Evolutionary conservation across 2,329 filamentous ascomycete genomes (phyloP).

Genomic region (Zasmidium citrigriseum): DNA sequence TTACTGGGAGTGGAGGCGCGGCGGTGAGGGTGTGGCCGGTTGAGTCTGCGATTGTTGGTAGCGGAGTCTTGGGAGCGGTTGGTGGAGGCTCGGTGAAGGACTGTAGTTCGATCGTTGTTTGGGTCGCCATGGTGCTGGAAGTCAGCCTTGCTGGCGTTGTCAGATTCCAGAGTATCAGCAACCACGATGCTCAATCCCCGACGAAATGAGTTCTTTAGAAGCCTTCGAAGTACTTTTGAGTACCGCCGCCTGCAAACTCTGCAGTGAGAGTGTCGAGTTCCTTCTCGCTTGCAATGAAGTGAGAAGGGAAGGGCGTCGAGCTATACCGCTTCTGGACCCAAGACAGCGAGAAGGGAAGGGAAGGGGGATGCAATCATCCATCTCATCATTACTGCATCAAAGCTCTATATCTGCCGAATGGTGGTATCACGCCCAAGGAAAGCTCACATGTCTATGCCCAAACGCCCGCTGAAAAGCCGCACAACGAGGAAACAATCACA

Average conservation of each 20-base stretch:
- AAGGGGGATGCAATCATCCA: background rate
- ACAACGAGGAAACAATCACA: background rate
- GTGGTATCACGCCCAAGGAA: background rate
- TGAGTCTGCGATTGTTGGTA: background rate
- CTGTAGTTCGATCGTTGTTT: no score
- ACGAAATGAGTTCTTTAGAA: no score
- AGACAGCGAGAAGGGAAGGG: background rate
- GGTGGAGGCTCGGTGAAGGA: background rate
- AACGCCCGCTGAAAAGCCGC: background rate
- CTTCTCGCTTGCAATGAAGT: background rate
- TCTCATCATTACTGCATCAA: no score
- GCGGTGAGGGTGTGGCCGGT: background rate
- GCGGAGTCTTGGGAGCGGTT: background rate
- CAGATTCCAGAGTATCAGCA: no score
- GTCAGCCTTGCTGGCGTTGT: no score
- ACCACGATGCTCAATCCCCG: no score
- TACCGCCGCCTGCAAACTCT: background rate
- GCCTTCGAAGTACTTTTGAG: background rate
- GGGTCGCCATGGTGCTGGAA: constrained; percentile 1
- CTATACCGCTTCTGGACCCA: background rate
- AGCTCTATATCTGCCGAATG: background rate
- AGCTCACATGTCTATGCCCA: background rate
- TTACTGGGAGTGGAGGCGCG: background rate
- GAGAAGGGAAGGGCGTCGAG: background rate
- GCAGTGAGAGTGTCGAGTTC: no score